A percentile compares a stretch with the other conserved stretches of the same genome.
phyloP scores from a whole-genome alignment of 2,329 filamentous ascomycete genomes.

The Aspergillus udagawae region DNA sequence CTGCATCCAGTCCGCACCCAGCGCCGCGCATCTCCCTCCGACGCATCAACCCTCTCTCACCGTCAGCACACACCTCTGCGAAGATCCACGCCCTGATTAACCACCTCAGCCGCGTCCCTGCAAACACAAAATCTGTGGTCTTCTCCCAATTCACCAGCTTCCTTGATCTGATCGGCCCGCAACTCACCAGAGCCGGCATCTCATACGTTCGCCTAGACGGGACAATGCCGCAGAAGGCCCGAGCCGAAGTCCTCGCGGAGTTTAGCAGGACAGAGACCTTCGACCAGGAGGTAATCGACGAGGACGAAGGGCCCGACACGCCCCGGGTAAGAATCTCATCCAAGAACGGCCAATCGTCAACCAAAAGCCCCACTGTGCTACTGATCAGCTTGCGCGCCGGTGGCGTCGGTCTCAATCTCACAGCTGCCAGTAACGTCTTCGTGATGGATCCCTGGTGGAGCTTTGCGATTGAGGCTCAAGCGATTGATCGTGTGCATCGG shows the following conservation, averaged over 20 bases:
- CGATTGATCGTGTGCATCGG: constrained; percentile 93
- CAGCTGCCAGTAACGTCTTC: constrained; percentile 81
- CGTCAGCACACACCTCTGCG: constrained; percentile 59
- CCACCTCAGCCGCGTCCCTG: constrained; percentile 68
- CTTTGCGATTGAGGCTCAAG: constrained; percentile 92
- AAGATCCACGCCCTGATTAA: constrained; percentile 79
- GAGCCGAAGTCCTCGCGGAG: constrained; percentile 70
- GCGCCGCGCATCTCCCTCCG: constrained; percentile 56
- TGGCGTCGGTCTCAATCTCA: constrained; percentile 90
- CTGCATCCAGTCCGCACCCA: constrained; percentile 27
- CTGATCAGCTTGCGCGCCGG: constrained; percentile 83
- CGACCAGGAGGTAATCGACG: constrained; percentile 33
- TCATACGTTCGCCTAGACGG: constrained; percentile 85
- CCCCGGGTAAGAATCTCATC: background rate
- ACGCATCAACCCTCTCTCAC: constrained; percentile 61
- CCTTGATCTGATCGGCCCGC: constrained; percentile 82
- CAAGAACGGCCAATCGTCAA: constrained; percentile 8
- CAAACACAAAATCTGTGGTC: constrained; percentile 77
- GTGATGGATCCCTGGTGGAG: constrained; percentile 99
- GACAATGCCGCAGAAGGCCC: constrained; percentile 78
- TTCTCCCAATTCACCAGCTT: constrained; percentile 99
- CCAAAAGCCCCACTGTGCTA: constrained; percentile 52
- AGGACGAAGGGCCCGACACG: constrained; percentile 23
- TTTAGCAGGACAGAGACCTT: constrained; percentile 55
- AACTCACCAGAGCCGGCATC: constrained; percentile 68